Base-by-base conservation (phyloP, 1,139 yeast genomes). In the Yamadazyma sp. region DNA sequence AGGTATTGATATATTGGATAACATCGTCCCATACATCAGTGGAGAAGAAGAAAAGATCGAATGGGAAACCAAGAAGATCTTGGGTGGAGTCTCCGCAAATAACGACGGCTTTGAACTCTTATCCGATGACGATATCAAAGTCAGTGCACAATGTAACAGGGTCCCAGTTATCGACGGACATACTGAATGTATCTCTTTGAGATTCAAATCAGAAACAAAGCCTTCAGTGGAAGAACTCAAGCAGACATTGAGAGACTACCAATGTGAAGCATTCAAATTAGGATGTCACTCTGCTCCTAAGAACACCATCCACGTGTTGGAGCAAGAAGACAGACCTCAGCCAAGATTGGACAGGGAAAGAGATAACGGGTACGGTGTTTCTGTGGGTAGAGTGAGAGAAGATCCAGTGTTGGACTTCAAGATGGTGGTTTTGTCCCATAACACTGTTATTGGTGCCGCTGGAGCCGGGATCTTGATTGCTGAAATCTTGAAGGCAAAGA, bases 31-130 rank as follows among this genome's bases (percentile, higher is more conserved):
- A 35, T 91, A 72, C 73, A 92, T 92, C 57, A 77, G 92, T 46
- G 97, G 98, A 37, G 99, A 92, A 68, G 99, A 92, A 69, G 99
- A 94, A 53, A 92, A 92, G 70, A 88, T 92, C 53, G 98, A 94
- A 68, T 89, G 95, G 95, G 99, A 92, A 70, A 89, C 98, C 40
- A 87, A 87, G 62, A 92, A 92, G 72, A 92, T 92, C 51, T 75
- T 92, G 54, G 97, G 97, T 49, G 53, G 62, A 28, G 60, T 85
- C 38, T 72, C 73, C 45, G 56, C 59, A 2, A 81, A 75, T 39
- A 80, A 80, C n/a, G 62, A 72, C 36, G 75, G 75, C 34, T 81
- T 91, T 53, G 70, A 73, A 11, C 69, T 83, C 39, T 70, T 89
- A 45, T 65, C 83, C 6, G 83, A 80, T 34, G 81, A 82, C 30